A percentile compares a stretch with the other conserved stretches of the same genome.
Evolutionary conservation across 106 monocot species (phyloP).

Genomic region (Cymbidium sinense): DNA sequence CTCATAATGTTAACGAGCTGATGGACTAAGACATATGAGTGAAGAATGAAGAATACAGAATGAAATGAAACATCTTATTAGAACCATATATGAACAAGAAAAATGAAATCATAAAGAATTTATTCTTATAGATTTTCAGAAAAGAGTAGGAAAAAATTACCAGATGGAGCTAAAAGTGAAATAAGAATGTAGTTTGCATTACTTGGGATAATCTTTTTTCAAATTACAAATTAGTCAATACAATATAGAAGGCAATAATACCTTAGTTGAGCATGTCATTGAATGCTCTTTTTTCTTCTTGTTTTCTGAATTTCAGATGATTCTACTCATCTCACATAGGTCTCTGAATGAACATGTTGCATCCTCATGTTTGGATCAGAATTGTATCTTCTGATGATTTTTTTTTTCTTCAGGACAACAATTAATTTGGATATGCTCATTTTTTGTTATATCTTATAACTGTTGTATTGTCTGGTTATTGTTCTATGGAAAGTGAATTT

Average conservation of each 20-base stretch:
- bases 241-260: not conserved
- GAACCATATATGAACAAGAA: not conserved
- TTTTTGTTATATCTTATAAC: not conserved
- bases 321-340: not conserved
- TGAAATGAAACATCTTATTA: not conserved
- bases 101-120: not conserved
- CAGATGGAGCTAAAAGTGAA: not conserved
- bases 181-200: not conserved
- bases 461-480: not conserved
- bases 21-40: not conserved
- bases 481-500: not conserved
- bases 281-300: not conserved
- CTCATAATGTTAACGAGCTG: not conserved
- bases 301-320: not conserved
- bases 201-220: not conserved
- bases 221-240: not conserved
- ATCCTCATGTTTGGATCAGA: not conserved
- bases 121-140: not conserved
- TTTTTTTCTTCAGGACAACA: not conserved
- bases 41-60: constrained; percentile 1
- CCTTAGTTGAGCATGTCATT: not conserved
- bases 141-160: not conserved
- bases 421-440: not conserved
- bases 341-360: not conserved
- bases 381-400: not conserved